Percentiles rank a stretch among this genome's conserved stretches.
phyloP scores from a whole-genome alignment of 148 eudicot species.

The Rhododendron vialii region DNA sequence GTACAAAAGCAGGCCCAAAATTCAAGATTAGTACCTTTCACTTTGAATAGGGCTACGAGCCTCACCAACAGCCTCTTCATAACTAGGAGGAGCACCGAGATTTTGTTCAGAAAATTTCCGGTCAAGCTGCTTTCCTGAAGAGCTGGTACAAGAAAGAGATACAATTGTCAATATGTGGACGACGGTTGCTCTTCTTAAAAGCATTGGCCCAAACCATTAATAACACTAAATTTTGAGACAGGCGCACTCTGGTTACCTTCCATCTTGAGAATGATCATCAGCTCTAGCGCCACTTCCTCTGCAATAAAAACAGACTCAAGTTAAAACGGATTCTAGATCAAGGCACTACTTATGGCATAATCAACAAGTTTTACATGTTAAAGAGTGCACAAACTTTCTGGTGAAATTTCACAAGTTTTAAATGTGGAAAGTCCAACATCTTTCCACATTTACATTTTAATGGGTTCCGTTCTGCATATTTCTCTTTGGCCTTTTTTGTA shows the following conservation, averaged over 20 bases:
- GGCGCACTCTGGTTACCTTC: slow-evolving; percentile 36
- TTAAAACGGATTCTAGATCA: slow-evolving; percentile 4
- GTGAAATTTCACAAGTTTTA: not conserved
- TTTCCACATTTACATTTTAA: not conserved
- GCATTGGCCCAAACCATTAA: not conserved
- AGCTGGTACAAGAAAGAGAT: slow-evolving; percentile 12
- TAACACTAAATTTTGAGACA: slow-evolving; percentile 4
- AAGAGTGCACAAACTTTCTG: not conserved
- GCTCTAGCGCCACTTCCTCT: slow-evolving; percentile 70
- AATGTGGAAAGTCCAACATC: not conserved
- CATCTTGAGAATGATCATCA: slow-evolving; percentile 67
- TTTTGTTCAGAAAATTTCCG: slow-evolving; percentile 75
- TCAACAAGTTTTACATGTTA: not conserved
- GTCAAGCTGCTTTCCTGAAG: slow-evolving; percentile 37
- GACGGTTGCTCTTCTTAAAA: not conserved
- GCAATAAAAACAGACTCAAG: slow-evolving; percentile 22
- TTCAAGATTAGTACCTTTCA: slow-evolving; percentile 51
- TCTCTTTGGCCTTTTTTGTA: not conserved
- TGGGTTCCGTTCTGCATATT: not conserved
- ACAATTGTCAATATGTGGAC: not conserved
- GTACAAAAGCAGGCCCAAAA: slow-evolving; percentile 1
- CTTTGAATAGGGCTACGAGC: slow-evolving; percentile 59
- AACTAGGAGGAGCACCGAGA: slow-evolving; percentile 79
- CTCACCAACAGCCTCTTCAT: slow-evolving; percentile 81
- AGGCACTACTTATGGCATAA: not conserved